A percentile compares a stretch with the other conserved stretches of the same genome.
phyloP scores from a whole-genome alignment of 164 flowering plant genomes.

The Houttuynia cordata region DNA sequence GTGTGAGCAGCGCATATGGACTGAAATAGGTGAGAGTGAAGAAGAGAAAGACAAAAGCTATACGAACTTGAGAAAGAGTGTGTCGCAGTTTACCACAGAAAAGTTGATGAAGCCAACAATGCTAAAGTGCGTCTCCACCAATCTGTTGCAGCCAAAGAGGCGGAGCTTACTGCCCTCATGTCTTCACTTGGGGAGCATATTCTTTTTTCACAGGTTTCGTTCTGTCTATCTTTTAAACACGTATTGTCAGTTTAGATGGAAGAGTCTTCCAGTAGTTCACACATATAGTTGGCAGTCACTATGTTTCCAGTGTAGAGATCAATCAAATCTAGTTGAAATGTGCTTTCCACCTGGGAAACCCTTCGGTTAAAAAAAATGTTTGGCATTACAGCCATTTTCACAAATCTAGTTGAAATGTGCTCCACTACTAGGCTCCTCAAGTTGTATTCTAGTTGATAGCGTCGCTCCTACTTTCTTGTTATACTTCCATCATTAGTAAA shows the following conservation, averaged over 20 bases:
- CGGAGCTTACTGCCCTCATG: conserved; percentile 77
- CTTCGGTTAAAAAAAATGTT: too few relatives aligned
- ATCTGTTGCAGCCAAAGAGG: conserved; percentile 70
- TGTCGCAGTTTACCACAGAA: conserved; percentile 65
- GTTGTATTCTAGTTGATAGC: too few relatives aligned
- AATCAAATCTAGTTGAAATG: too few relatives aligned
- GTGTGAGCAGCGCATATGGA: conserved; percentile 69
- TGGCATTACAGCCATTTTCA: too few relatives aligned
- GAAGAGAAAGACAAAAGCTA: conserved; percentile 68
- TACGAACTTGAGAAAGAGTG: conserved; percentile 81
- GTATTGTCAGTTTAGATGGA: neutral
- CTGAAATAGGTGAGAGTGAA: conserved; percentile 80
- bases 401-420: too few relatives aligned
- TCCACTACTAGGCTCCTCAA: too few relatives aligned
- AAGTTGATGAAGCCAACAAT: conserved; percentile 79
- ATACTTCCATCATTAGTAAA: too few relatives aligned
- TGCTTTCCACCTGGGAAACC: too few relatives aligned
- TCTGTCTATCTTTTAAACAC: neutral
- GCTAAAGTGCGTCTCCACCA: conserved; percentile 76
- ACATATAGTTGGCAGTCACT: too few relatives aligned
- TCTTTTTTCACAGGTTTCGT: conserved; percentile 46
- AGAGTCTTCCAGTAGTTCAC: neutral
- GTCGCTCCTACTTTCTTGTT: too few relatives aligned
- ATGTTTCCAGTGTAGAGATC: too few relatives aligned
- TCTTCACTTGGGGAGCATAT: conserved; percentile 73